These are phyloP conservation scores for Phytophthora pistaciae DNA, from an alignment of 352 stramenopile species.

Conservation along the genomic window DNA sequence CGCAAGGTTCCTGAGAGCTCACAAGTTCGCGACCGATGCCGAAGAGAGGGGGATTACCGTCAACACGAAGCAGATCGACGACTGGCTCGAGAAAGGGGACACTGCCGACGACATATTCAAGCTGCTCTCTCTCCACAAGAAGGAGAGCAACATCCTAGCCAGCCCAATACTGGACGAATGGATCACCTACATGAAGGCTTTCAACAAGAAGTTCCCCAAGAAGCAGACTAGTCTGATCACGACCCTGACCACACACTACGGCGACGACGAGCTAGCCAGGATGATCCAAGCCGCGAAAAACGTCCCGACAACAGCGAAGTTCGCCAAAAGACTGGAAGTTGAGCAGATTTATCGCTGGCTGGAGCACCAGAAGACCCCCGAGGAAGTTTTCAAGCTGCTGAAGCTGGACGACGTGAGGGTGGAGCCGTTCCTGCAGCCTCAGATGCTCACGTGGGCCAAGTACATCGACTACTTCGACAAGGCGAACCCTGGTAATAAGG, in stretches of 20 bases:
- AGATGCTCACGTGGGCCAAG: slow-evolving; percentile 10
- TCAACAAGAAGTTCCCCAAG: slow-evolving; percentile 21
- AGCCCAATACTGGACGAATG: slow-evolving; percentile 10
- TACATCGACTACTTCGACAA: slow-evolving; percentile 19
- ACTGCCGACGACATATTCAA: background rate
- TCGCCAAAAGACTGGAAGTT: slow-evolving; percentile 9
- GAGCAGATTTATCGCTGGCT: slow-evolving; percentile 15
- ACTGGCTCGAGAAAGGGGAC: background rate
- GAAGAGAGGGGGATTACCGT: background rate
- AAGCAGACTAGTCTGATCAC: slow-evolving; percentile 16
- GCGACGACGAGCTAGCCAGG: slow-evolving; percentile 15
- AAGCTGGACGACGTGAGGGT: background rate
- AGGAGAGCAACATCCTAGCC: background rate
- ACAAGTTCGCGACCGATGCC: background rate
- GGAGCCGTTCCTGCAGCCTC: slow-evolving; percentile 13
- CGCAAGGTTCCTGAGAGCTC: background rate
- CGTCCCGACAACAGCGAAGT: background rate
- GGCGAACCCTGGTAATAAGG: slow-evolving; percentile 11
- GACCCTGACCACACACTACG: slow-evolving; percentile 17
- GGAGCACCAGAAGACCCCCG: background rate
- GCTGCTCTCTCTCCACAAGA: background rate
- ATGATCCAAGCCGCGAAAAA: slow-evolving; percentile 28
- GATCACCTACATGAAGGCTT: slow-evolving; percentile 21
- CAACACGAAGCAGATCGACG: background rate
- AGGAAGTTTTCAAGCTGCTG: slow-evolving; percentile 5